Evolutionary conservation across 2,329 filamentous ascomycete species (phyloP).

Genomic region (Grosmannia huntii): DNA sequence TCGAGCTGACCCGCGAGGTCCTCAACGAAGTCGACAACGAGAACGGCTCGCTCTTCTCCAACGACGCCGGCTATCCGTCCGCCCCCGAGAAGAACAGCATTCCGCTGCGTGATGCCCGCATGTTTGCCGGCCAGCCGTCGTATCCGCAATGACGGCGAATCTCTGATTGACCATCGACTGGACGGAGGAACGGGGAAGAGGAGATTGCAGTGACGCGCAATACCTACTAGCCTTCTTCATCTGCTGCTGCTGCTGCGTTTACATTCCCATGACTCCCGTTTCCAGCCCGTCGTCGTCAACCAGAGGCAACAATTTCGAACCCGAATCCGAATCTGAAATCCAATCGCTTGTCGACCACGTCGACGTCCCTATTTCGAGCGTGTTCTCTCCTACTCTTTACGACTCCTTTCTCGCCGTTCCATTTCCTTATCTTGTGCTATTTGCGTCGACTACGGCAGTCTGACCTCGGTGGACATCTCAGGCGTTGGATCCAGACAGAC

Average conservation of each 20-base stretch:
- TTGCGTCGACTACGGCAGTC: background rate
- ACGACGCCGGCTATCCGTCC: constrained; percentile 4
- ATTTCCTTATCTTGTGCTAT: background rate
- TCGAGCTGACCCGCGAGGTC: constrained; percentile 57
- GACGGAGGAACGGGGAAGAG: background rate
- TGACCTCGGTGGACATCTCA: background rate
- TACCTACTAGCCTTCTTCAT: background rate
- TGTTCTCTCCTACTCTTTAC: background rate
- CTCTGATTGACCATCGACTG: constrained; percentile 7
- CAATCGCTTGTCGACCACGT: too few relatives aligned
- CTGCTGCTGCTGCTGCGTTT: background rate
- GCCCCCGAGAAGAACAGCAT: constrained; percentile 31
- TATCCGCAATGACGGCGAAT: constrained; percentile 13
- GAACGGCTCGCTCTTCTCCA: constrained; percentile 18
- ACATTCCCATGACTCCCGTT: background rate
- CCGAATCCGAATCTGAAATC: background rate
- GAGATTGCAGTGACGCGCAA: too few relatives aligned
- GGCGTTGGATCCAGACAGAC: background rate
- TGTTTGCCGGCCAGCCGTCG: constrained; percentile 21
- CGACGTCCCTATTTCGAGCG: background rate
- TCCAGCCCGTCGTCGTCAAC: background rate
- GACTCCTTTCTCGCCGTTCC: background rate
- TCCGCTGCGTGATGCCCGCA: constrained; percentile 31
- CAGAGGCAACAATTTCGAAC: background rate
- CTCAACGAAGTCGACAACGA: constrained; percentile 12